Percentiles rank a stretch among this genome's conserved stretches.
Conservation (phyloP, 1,284 basidiomycete species). For the Moniliophthora roreri region DNA sequence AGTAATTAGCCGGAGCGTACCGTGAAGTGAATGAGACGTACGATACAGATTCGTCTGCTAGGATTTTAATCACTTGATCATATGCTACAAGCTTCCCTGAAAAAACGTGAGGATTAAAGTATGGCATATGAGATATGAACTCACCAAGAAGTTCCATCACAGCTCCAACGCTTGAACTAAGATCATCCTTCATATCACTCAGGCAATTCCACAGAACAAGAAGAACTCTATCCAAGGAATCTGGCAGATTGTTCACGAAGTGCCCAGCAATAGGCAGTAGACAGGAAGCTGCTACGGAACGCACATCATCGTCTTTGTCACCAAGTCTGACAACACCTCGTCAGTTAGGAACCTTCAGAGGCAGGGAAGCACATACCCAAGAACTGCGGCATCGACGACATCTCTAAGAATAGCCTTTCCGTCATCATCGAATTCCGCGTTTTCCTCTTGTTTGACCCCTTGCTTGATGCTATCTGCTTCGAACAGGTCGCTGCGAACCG, state of each 20-base stretch:
- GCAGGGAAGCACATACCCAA: conserved; percentile 62
- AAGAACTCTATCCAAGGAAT: conserved; percentile 73
- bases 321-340: conserved; percentile 57
- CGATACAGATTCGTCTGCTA: conserved; percentile 68
- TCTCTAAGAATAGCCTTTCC: conserved; percentile 65
- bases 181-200: conserved; percentile 92
- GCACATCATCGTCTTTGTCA: conserved; percentile 95
- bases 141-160: conserved; percentile 95
- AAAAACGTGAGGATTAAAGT: conserved; percentile 12
- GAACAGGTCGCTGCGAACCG: conserved; percentile 86
- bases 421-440: conserved; percentile 29
- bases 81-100: conserved; percentile 82
- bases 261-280: conserved; percentile 83
- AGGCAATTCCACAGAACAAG: conserved; percentile 92
- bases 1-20: not conserved
- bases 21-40: conserved; percentile 27
- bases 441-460: conserved; percentile 38
- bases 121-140: conserved; percentile 2
- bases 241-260: conserved; percentile 77
- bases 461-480: conserved; percentile 35
- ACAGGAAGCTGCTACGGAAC: conserved; percentile 92
- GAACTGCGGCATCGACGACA: conserved; percentile 84
- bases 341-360: not conserved
- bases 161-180: conserved; percentile 94
- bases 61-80: conserved; percentile 75